Evolutionary conservation across 257 asterid genomes (phyloP), one percentile per base, ranked within the genome.

Genomic region (Echites panduratus): DNA sequence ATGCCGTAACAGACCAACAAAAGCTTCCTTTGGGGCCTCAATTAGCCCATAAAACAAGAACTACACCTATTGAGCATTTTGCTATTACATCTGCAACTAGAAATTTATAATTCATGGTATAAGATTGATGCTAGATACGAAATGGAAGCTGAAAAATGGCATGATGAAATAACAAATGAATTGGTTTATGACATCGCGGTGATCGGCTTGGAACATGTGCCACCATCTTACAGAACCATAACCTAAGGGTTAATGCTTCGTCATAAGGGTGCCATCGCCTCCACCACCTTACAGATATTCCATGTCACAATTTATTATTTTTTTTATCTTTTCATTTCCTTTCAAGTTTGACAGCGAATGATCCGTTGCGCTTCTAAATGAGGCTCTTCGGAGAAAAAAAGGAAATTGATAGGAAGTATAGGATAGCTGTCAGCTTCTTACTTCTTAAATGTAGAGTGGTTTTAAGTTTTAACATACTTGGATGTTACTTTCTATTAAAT

Each of bases 141-240:
- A 89, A 1, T 86, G 83, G 69, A 93, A 93, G 26, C 84, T 75
- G 85, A 90, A 93, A 70, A 93, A 89, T 3, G 98, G 95, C 66
- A 92, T 72, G 29, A 92, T 76, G 81, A 89, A 90, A 24, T 80
- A 93, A 62, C 89, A 89, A 26, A 82, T 87, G 77, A 90, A 84
- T 2, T 93, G 85, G 72, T 89, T 93, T 40, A 93, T 86, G 49
- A 90, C 92, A 65, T 87, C 91, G 73, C 93, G 89, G 10, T 93
- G 90, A 14, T 89, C 88, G 2, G 90, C 78, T n/a, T 84, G 82
- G 78, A 93, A 88, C 87, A 90, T 85, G 43, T 82, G 72, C 90
- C 91, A 82, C 90, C 97, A 88, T 29, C 57, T 83, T 14, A 92
- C 85, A 2, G 96, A 89, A 47, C 70, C 85, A 47, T 90, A 93